phyloP scores from a whole-genome alignment of 495 filamentous ascomycete species.

The Clavariopsis aquatica region DNA sequence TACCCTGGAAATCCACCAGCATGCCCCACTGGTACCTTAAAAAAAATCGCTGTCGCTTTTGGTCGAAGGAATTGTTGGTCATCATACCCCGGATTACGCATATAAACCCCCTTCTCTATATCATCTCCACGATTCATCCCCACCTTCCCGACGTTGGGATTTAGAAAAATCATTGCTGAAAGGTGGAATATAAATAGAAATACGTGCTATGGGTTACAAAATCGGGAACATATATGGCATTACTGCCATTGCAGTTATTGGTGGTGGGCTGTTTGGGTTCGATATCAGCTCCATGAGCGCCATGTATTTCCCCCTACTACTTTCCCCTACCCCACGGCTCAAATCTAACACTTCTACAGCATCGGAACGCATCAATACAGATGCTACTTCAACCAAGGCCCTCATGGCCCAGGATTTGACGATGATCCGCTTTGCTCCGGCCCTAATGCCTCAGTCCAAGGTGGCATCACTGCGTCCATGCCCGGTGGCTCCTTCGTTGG shows the following conservation, averaged over 20 bases:
- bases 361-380: slow-evolving; percentile 58
- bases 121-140: background rate
- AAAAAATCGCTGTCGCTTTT: no score
- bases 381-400: slow-evolving; percentile 47
- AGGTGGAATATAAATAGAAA: background rate
- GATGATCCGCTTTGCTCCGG: slow-evolving; percentile 36
- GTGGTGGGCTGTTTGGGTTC: slow-evolving; percentile 80
- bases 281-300: slow-evolving; percentile 83
- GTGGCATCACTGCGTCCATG: slow-evolving; percentile 60
- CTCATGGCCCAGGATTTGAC: slow-evolving; percentile 53
- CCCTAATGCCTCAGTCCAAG: slow-evolving; percentile 41
- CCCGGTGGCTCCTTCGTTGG: slow-evolving; percentile 74
- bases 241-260: slow-evolving; percentile 71
- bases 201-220: background rate
- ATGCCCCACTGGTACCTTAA: background rate
- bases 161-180: background rate
- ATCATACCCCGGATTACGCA: background rate
- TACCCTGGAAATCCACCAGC: background rate
- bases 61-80: no score
- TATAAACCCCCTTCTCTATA: background rate
- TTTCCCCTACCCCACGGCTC: no score
- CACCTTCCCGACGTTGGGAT: background rate
- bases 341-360: slow-evolving; percentile 28
- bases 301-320: slow-evolving; percentile 47
- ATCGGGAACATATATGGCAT: slow-evolving; percentile 64